These are phyloP conservation scores for Pisolithus tinctorius DNA, from an alignment of 768 basidiomycete species.

Conservation along the genomic window DNA sequence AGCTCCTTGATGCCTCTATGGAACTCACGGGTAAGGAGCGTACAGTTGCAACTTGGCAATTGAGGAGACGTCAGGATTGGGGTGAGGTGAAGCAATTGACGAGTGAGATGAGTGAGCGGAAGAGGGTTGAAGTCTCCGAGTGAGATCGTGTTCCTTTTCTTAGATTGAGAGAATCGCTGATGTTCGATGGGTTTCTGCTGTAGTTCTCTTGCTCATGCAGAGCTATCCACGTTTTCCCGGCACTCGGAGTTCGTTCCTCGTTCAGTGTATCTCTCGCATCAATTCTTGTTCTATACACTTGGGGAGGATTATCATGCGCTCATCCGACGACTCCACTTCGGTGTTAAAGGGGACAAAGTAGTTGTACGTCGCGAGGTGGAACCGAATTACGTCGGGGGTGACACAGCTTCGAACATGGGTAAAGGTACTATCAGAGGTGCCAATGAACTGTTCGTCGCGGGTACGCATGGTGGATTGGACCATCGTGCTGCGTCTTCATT, in stretches of 20 bases:
- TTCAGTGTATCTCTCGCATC: constrained; percentile 77
- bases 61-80: constrained; percentile 48
- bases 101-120: constrained; percentile 3
- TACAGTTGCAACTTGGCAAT: constrained; percentile 59
- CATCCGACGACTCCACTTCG: constrained; percentile 57
- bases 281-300: constrained; percentile 74
- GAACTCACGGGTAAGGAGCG: constrained; percentile 33
- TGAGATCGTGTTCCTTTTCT: not conserved
- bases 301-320: constrained; percentile 76
- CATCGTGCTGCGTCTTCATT: constrained; percentile 41
- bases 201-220: constrained; percentile 64
- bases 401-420: constrained; percentile 10
- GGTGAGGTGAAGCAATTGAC: constrained; percentile 38
- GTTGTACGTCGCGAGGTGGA: constrained; percentile 70
- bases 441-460: constrained; percentile 17
- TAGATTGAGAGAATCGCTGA: not conserved
- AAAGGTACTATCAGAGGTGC: not conserved
- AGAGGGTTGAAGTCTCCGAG: constrained; percentile 4
- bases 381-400: constrained; percentile 44
- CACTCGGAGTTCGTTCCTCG: constrained; percentile 58
- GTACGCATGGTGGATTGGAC: constrained; percentile 27
- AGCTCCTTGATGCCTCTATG: constrained; percentile 28
- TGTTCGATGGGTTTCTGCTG: not conserved
- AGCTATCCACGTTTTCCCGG: constrained; percentile 67
- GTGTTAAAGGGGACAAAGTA: constrained; percentile 50